Conservation (phyloP, 345 rosid species). For the Aurinia saxatilis region DNA sequence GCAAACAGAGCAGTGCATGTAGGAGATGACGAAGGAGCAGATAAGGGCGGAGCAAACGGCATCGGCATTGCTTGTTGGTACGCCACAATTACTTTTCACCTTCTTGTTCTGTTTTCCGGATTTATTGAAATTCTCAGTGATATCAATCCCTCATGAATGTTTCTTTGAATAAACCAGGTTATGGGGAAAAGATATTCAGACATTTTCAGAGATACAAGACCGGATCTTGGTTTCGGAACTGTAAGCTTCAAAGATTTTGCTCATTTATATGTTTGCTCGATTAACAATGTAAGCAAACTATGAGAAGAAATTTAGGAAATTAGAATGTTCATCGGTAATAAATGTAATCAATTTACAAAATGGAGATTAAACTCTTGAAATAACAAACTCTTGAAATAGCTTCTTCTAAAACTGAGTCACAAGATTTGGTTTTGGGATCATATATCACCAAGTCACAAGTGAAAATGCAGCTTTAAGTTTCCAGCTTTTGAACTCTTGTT, state of each 20-base stretch:
- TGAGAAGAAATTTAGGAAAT: no score
- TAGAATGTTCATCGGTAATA: no score
- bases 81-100: slow-evolving; percentile 1
- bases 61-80: slow-evolving; percentile 79
- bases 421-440: no score
- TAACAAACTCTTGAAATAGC: background rate
- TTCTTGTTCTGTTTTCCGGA: background rate
- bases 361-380: background rate
- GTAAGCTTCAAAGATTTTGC: slow-evolving; percentile 19
- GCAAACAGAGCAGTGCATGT: slow-evolving; percentile 60
- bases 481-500: no score
- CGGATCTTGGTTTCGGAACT: slow-evolving; percentile 38
- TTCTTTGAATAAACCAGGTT: slow-evolving; percentile 37
- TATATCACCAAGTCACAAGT: no score
- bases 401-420: no score
- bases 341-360: background rate
- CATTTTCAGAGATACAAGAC: slow-evolving; percentile 54
- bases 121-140: background rate
- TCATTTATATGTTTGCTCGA: background rate
- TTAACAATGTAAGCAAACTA: background rate
- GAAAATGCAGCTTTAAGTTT: no score
- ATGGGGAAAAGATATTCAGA: slow-evolving; percentile 68
- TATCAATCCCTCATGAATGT: background rate
- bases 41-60: slow-evolving; percentile 66
- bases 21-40: slow-evolving; percentile 76